Base-by-base conservation (phyloP, 768 basidiomycete genomes). In the Vararia minispora region DNA sequence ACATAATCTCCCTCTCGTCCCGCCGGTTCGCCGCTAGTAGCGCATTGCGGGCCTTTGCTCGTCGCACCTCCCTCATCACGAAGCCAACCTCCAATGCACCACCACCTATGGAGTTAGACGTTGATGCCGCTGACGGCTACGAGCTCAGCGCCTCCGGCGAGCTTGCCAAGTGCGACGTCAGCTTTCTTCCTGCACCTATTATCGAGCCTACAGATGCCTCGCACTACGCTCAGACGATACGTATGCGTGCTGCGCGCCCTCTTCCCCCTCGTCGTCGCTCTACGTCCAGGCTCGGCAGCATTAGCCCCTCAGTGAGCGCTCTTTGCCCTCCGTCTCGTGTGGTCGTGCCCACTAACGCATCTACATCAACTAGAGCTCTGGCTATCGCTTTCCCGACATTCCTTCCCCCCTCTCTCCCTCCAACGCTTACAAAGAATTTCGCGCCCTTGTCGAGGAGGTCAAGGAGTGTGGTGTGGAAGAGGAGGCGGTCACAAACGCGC, bases 111-210 rank as follows among this genome's bases (percentile, higher is more conserved):
- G 25, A 34, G 6, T 14, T 40, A 11, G 44, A 48, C 35, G 43
- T 48, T 39, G 33, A 42, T 26, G 47, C 36, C 28, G 45, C 40
- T 6, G 47, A 48, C n/a, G 47, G 47, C 1, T 48, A 48, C 34
- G 28, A 40, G 13, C 38, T 48, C 2, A 42, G 39, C 11, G 45
- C 41, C 12, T 40, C 25, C 32, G 39, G 47, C 23, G 45, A 48
- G 28, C 33, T 27, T 21, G 39, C 41, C 12, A 18, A 18, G 26
- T 33, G 25, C 7, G 40, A 35, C 9, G 29, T 24, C 4, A 35
- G 32, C 21, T 32, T 39, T 13, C 14, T 42, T 13, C 41, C 45
- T 7, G 35, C 40, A 40, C 36, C 41, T n/a, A n/a, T n/a, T n/a
- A n/a, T n/a, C 4, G 25, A 44, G 20, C 17, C 42, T 3, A 29